Evolutionary conservation across 306 rosid genomes (phyloP), one percentile per base, ranked within the genome.

Genomic region (Quercus alba): DNA sequence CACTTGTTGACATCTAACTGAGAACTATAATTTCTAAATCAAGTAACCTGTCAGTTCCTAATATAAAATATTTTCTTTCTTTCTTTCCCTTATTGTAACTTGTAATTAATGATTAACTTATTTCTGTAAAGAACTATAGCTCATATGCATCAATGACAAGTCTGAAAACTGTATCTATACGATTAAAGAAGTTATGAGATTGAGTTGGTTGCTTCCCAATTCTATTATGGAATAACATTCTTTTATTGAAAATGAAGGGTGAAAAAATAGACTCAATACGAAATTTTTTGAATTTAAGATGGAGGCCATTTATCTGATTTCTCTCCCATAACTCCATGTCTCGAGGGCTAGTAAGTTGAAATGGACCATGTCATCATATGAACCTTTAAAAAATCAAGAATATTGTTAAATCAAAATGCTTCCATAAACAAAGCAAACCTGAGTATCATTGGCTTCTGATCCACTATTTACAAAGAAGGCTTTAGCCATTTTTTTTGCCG

Each of bases 391-490:
- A 68, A 64, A 8, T 55, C 78, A 73, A 72, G 79, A 75, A 25
- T 41, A 18, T 8, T 70, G 76, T 46, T 64, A 81, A 78, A 38
- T 75, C 59, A 75, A 57, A 75, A 69, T 78, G 75, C 79, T 75
- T 51, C 68, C 33, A 73, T 51, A 31, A 72, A 77, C 56, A 57
- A 75, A 56, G 44, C 74, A 61, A 72, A 95, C 99, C 98, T 96
- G 99, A 78, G 99, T 84, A 80, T 96, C 99, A 78, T 96, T 96
- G 84, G 99, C 97, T 86, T 96, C 99, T 33, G 99, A 96, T 70
- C 99, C 98, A 74, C 98, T 93, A 78, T 93, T 93, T 67, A 88
- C 88, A 74, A 96, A 93, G 86, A 96, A 96, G 9, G 89, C 98
- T 83, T 96, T 96, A 1, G 74, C 97, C 99, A 95, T 95, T 82